Evolutionary conservation across 2,329 filamentous ascomycete genomes (phyloP), one percentile per base, ranked within the genome.

Genomic region (Ophiocordyceps sinensis): DNA sequence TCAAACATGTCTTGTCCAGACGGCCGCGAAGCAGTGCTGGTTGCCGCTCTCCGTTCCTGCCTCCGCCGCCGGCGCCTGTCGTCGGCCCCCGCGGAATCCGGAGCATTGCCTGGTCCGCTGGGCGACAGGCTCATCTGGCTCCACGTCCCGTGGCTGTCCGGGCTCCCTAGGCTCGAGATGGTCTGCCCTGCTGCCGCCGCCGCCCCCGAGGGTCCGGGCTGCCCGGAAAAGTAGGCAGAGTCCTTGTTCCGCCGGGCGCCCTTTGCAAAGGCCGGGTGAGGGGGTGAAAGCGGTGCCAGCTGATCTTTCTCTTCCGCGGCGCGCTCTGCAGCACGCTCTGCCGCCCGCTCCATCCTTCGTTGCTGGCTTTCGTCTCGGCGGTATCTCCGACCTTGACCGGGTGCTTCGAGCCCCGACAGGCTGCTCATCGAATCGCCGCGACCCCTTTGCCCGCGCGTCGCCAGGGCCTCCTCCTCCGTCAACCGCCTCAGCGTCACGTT

Each of bases 401-500:
- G 67, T 5, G 68, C 67, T 23, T 77, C 75, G n/a, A 65, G 62
- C 5, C 66, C 75, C 4, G 73, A 77, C 3, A 76, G 47, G 50
- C 70, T 78, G 52, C 71, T 76, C 28, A 67, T 57, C 10, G 73
- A 75, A 44, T 71, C 69, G 36, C 60, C 64, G 39, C 73, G 61
- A 36, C 57, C 55, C 31, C 62, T 54, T 10, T 59, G 56, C 36
- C 64, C 63, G 12, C 62, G 55, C 4, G 56, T 60, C 28, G 64
- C 63, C 29, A 64, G 62, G 3, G 71, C 65, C 53, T 81, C 77
- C 45, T 76, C 70, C 23, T 78, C 75, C 0, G 77, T 78, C 21
- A 80, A 59, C 30, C 73, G 66, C 31, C 76, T 68, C 35, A 81
- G 59, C 13, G 76, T 81, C 43, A 81, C 68, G 46, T 77, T 77